Evolutionary conservation across 768 basidiomycete species (phyloP), one percentile per base, ranked within the genome.

Genomic region (Mycena crocata): DNA sequence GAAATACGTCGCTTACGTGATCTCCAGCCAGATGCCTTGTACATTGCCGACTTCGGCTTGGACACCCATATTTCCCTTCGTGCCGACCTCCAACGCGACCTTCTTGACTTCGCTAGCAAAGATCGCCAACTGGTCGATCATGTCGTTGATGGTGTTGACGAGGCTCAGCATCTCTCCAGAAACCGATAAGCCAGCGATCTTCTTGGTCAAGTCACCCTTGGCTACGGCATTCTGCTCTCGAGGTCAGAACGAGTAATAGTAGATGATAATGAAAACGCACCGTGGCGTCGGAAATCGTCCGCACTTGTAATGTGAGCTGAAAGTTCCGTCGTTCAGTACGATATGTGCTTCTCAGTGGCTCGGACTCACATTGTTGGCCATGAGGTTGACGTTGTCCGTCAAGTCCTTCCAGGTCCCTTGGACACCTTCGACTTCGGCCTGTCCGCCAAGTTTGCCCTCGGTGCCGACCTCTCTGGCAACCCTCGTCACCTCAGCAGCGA

Each of bases 11-110:
- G 86, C 93, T 62, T 76, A 96, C 93, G 96, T 98, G 77, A 99
- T 99, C 77, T 97, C 96, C 73, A 96, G 94, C 98, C 98, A 99
- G 35, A 95, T 96, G 40, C 98, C 98, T 75, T 98, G 95, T 8
- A 99, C 93, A 62, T 96, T 94, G 64, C 95, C 95, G 10, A 98
- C 94, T 77, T 98, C 95, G 5, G 98, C 98, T 74, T 98, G 96
- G 0, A 97, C 98, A 71, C 98, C 97, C 7, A 99, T 83, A 80
- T 98, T 98, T n/a, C 98, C 97, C 74, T 98, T 96, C 17, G 97
- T 98, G 49, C 97, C 97, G 74, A 99, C 97, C 78, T 99, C 96
- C 35, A 95, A 84, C 2, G 98, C 98, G 58, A 99, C 97, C 74
- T 97, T 94, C 79, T 96, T 98, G 64, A 98, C 85, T 72, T 88